phyloP scores from a whole-genome alignment of 1,284 basidiomycete species.

The Pyrrhoderma noxium region DNA sequence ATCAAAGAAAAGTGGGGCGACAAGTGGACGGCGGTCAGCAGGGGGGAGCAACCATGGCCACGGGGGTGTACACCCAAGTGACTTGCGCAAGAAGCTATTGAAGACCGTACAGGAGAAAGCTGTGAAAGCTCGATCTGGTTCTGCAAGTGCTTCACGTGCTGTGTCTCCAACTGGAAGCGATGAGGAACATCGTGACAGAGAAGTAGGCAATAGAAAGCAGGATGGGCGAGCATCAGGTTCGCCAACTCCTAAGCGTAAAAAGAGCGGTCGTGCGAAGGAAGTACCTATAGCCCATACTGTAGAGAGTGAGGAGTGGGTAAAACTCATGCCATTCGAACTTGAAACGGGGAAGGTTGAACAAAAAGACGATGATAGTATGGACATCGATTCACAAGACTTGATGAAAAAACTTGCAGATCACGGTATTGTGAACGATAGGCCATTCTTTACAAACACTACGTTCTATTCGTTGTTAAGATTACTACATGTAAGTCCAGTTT shows the following conservation, averaged over 20 bases:
- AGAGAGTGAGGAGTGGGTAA: conserved; percentile 18
- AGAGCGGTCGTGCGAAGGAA: conserved; percentile 8
- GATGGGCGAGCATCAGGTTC: conserved; percentile 1
- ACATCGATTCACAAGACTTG: conserved; percentile 9
- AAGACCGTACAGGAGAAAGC: conserved; percentile 58
- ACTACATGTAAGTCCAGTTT: conserved; percentile 62
- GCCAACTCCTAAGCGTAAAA: conserved; percentile 14
- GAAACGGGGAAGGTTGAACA: background rate
- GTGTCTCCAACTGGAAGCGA: conserved; percentile 30
- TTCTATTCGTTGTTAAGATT: conserved; percentile 88
- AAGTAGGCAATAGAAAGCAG: background rate
- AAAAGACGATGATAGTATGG: conserved; percentile 9
- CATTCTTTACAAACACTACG: conserved; percentile 90
- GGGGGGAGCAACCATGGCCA: conserved; percentile 32
- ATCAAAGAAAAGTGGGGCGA: conserved; percentile 25
- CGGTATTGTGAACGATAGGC: conserved; percentile 23
- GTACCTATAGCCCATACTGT: background rate
- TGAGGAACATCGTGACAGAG: conserved; percentile 10
- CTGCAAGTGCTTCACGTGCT: conserved; percentile 28
- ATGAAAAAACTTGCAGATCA: conserved; percentile 13
- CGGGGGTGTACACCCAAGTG: conserved; percentile 51
- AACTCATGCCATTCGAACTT: conserved; percentile 17
- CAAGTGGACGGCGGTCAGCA: conserved; percentile 28
- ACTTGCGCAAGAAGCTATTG: conserved; percentile 72
- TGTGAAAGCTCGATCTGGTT: conserved; percentile 20